Evolutionary conservation across 176 grass and related monocot genomes (phyloP), one percentile per base, ranked within the genome.

Genomic region (Calamus simplicifolius): DNA sequence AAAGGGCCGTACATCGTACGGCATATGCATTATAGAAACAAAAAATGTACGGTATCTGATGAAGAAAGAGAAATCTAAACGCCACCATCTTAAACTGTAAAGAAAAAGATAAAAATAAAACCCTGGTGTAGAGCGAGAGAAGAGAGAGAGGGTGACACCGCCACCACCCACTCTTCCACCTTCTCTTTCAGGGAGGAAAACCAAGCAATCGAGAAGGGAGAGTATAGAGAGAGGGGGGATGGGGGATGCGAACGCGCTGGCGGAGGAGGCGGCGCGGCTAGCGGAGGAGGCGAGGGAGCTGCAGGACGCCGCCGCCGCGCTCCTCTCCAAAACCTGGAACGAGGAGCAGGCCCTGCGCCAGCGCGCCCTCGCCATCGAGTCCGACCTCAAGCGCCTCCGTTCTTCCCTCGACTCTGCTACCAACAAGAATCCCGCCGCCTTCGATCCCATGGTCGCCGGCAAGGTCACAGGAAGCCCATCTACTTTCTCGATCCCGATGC

Each of bases 331-430:
- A 50, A 72, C 87, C 56, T 76, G 78, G 75, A 75, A 63, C 28
- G 87, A 85, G 66, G 93, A 97, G 81, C 78, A 97, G 69, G 72
- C 78, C 16, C 81, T 97, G 25, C 80, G 92, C 28, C 84, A 82
- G 75, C 77, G 87, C 19, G 81, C 84, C 3, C 50, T 86, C 61
- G 81, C 81, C 50, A 56, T 98, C 57, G 56, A 82, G 48, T 85
- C 52, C 62, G 84, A 98, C 64, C 78, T 98, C 58, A 64, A 73
- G 12, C 64, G 78, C 2, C 73, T 97, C 29, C 78, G 75, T 56
- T 75, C 52, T 7, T 55, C 51, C 10, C 17, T 68, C 51, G 51
- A 43, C 17, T 35, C 51, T 0, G 10, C 52, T 28, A 10, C 18
- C 57, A 27, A 18, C 13, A 25, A 52, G 17, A 16, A 19, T 12